Base-by-base conservation (phyloP, 2,329 filamentous ascomycete genomes). In the Xylariaceae sp. region DNA sequence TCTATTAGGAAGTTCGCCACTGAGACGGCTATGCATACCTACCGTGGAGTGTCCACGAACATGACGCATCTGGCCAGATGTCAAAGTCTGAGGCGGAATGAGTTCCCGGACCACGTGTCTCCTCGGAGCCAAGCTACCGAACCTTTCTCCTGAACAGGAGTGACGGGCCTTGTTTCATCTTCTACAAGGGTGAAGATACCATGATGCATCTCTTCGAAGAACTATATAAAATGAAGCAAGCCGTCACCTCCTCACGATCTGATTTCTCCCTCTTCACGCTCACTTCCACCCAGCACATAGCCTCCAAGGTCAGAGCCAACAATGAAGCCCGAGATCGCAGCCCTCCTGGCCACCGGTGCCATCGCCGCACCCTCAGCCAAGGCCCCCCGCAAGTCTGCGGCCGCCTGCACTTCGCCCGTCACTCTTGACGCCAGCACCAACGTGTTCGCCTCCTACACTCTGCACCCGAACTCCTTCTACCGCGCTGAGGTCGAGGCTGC, bases 81-180 rank as follows among this genome's bases (percentile, higher is more conserved):
- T 64, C 65, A 62, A 65, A 63, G 58, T 65, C 61, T 15, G 60
- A 63, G 64, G 63, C 52, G 58, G 65, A 56, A 61, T 62, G 48
- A 58, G 51, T 65, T 66, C 60, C 23, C 23, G 23, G 1, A 58
- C 62, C 58, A 58, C 67, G 54, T 62, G 60, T 59, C 57, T 57
- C 48, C 62, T 70, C 70, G 70, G 69, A 71, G 66, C 67, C 63
- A 59, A 65, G 62, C 62, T 68, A 64, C 69, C 68, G 71, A 70
- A 63, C 59, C 54, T 39, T 59, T 67, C 55, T 72, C 69, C 66
- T 66, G 64, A 64, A 61, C 42, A 52, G 42, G 49, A 50, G 44
- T 65, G 45, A 64, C 69, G 70, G 70, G 65, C 69, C 70, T 71
- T 55, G 60, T 72, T 71, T 68, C 70, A 70, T 65, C 70, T 72